These are phyloP conservation scores for Neonectria hederae DNA, from an alignment of 2,329 filamentous ascomycete genomes.

Conservation along the genomic window DNA sequence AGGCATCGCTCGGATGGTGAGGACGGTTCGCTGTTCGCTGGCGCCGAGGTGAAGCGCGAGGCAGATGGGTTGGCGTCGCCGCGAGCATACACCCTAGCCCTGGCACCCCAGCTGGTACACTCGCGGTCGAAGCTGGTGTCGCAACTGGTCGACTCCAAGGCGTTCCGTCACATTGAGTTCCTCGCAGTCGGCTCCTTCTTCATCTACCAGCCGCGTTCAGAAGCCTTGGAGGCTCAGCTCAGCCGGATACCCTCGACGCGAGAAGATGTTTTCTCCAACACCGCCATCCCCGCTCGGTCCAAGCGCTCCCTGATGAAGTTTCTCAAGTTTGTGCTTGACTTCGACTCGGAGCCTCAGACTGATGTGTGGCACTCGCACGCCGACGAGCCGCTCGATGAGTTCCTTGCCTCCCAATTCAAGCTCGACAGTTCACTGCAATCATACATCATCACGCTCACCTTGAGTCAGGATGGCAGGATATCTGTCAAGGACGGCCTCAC, in stretches of 20 bases:
- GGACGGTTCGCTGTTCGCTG: constrained; percentile 40
- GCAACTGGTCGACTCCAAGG: constrained; percentile 86
- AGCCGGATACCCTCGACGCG: constrained; percentile 84
- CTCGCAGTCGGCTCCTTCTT: constrained; percentile 93
- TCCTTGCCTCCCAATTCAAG: constrained; percentile 70
- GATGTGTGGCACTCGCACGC: constrained; percentile 69
- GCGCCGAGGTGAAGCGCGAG: constrained; percentile 49
- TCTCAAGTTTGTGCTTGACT: constrained; percentile 83
- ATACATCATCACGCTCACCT: constrained; percentile 71
- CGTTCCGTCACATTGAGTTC: constrained; percentile 91
- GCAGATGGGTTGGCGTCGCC: constrained; percentile 64
- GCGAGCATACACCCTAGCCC: constrained; percentile 81
- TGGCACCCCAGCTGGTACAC: constrained; percentile 89
- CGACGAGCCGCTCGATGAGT: constrained; percentile 63
- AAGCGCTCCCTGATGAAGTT: constrained; percentile 95
- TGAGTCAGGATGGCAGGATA: constrained; percentile 73
- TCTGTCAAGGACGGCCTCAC: constrained; percentile 74
- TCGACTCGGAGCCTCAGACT: constrained; percentile 65
- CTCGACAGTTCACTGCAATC: constrained; percentile 74
- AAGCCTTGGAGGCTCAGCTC: constrained; percentile 53
- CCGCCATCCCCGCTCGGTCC: constrained; percentile 77
- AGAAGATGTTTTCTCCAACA: constrained; percentile 89
- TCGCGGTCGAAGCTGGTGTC: constrained; percentile 80
- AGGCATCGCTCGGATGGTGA: constrained; percentile 41
- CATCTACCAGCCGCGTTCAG: constrained; percentile 65